These are phyloP conservation scores for Penicillium turbatum DNA, from an alignment of 495 filamentous ascomycete genomes.

Conservation along the genomic window DNA sequence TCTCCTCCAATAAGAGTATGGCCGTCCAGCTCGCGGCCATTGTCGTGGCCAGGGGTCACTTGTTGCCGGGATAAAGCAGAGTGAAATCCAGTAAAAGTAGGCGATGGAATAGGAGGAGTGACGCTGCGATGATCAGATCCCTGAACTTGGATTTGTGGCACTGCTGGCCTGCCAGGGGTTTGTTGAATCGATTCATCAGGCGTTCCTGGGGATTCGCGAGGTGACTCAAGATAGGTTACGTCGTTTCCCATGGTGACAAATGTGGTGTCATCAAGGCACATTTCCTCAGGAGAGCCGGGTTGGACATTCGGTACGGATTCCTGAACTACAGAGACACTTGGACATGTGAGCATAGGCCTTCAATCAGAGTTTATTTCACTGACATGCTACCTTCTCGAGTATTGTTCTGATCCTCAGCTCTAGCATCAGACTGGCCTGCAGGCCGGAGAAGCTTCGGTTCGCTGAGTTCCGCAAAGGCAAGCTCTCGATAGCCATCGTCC, in stretches of 20 bases:
- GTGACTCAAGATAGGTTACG: conserved; percentile 9
- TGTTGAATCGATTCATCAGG: conserved; percentile 11
- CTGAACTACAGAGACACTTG: conserved; percentile 34
- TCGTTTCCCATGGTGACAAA: conserved; percentile 20
- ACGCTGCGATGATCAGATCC: conserved; percentile 14
- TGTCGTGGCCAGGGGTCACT: conserved; percentile 4
- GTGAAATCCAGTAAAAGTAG: conserved; percentile 25
- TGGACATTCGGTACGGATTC: conserved; percentile 23
- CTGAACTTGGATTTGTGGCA: conserved; percentile 7
- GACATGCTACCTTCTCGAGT: conserved; percentile 37
- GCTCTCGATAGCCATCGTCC: conserved; percentile 50
- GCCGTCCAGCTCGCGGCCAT: conserved; percentile 20
- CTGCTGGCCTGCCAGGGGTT: conserved; percentile 4
- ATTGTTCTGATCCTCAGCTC: conserved; percentile 16
- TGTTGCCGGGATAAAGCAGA: conserved; percentile 25
- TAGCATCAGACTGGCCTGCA: conserved; percentile 12
- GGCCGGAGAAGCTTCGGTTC: conserved; percentile 58
- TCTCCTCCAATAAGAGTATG: conserved; percentile 26
- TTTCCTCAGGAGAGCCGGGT: conserved; percentile 6
- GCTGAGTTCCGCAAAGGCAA: conserved; percentile 54
- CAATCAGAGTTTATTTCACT: conserved; percentile 37
- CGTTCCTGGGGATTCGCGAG: conserved; percentile 10
- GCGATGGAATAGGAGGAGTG: conserved; percentile 19
- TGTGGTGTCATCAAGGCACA: conserved; percentile 27
- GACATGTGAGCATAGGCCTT: conserved; percentile 31